A percentile compares a stretch with the other conserved stretches of the same genome.
These are phyloP conservation scores for Sugiyamaella qingdaonensis DNA, from an alignment of 805 yeast genomes.

Conservation along the genomic window DNA sequence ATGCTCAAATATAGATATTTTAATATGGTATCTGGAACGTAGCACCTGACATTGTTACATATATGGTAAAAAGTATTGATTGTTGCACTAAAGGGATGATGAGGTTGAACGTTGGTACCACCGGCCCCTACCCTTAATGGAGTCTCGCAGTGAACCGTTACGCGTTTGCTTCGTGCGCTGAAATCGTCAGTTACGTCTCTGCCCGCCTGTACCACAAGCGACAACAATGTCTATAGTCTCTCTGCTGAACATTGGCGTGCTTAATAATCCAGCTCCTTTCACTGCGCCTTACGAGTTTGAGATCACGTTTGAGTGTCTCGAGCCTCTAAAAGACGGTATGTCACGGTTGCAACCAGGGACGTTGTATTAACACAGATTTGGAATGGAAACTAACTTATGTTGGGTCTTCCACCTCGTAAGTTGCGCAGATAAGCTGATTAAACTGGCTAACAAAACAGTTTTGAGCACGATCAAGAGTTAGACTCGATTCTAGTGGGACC, in stretches of 20 bases:
- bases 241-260: slow-evolving; percentile 81
- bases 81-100: too few relatives aligned
- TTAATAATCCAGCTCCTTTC: slow-evolving; percentile 93
- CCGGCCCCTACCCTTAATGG: slow-evolving; percentile 1
- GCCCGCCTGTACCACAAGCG: not conserved
- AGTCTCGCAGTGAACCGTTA: not conserved
- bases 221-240: slow-evolving; percentile 84
- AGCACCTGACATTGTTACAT: too few relatives aligned
- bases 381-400: slow-evolving; percentile 98
- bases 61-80: too few relatives aligned
- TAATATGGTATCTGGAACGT: too few relatives aligned
- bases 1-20: too few relatives aligned
- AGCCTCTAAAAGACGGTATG: slow-evolving; percentile 67
- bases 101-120: not conserved
- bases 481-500: slow-evolving; percentile 98
- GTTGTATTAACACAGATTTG: slow-evolving; percentile 47
- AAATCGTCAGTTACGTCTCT: too few relatives aligned
- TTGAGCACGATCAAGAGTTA: slow-evolving; percentile 94
- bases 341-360: not conserved
- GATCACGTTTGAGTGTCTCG: slow-evolving; percentile 95
- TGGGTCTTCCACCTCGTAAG: slow-evolving; percentile 81
- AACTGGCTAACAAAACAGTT: slow-evolving; percentile 19
- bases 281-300: slow-evolving; percentile 93
- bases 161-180: too few relatives aligned
- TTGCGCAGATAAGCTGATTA: not conserved